Percentiles rank a stretch among this genome's conserved stretches.
Conservation (phyloP, 2,329 filamentous ascomycete genomes). For the Huntiella abstrusa region DNA sequence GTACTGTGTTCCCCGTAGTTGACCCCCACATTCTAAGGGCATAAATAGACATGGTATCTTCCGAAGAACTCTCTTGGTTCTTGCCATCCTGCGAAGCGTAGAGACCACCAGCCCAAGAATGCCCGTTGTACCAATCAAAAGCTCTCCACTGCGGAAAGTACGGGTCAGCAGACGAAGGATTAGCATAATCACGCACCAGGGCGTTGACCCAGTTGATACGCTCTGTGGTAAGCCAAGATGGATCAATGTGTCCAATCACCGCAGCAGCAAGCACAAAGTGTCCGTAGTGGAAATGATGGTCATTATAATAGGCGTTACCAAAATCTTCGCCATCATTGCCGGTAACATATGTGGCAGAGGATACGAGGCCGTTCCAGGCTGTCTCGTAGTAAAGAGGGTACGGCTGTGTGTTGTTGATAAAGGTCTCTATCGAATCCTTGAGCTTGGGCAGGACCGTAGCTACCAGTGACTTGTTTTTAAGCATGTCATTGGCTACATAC, state of each 20-base stretch:
- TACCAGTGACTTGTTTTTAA: conserved; percentile 37
- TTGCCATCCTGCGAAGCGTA: conserved; percentile 56
- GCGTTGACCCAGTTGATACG: conserved; percentile 70
- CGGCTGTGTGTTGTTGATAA: conserved; percentile 47
- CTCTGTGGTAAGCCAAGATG: conserved; percentile 42
- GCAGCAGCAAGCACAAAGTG: conserved; percentile 82
- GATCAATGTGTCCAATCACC: conserved; percentile 62
- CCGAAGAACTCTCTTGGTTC: conserved; percentile 71
- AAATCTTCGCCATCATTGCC: conserved; percentile 60
- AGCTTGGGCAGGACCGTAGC: conserved; percentile 39
- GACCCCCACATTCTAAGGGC: conserved; percentile 88
- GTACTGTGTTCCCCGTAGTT: conserved; percentile 52
- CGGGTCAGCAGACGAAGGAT: conserved; percentile 49
- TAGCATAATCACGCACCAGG: conserved; percentile 66
- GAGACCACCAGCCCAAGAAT: conserved; percentile 78
- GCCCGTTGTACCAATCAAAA: conserved; percentile 91
- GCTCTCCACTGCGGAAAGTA: conserved; percentile 65
- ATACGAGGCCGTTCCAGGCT: conserved; percentile 69
- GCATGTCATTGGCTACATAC: conserved; percentile 44
- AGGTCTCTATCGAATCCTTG: conserved; percentile 46
- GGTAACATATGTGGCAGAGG: conserved; percentile 51
- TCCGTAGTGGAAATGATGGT: conserved; percentile 60
- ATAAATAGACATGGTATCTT: conserved; percentile 76
- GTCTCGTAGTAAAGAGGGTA: conserved; percentile 47
- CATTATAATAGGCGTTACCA: conserved; percentile 74